Base-by-base conservation (phyloP, 805 yeast genomes). In the Phaffomyces antillensis region DNA sequence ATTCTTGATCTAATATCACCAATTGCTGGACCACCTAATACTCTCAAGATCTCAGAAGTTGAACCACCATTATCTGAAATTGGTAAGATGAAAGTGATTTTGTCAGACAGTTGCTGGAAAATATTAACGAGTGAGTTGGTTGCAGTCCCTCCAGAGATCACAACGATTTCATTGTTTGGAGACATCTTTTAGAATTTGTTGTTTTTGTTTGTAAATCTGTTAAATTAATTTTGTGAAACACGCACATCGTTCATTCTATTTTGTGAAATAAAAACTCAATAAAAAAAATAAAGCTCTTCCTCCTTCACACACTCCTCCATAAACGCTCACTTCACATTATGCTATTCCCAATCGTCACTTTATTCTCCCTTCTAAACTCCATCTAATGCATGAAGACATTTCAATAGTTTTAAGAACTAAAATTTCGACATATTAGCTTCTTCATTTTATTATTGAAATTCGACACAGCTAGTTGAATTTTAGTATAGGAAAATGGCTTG, bases 41-140 rank as follows among this genome's bases (percentile, higher is more conserved):
- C 86, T 13, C 96, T 66, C 7, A 89, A 71, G 23, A 90, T 75
- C 63, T 90, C 97, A 25, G 95, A 83, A 0, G 96, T 87, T 2
- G 96, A 89, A 0, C 97, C 97, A 16, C 98, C 98, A 59, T 90
- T 90, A 61, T 90, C 98, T 40, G 86, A 79, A 15, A 90, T 77
- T 0, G 98, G 98, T 32, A 90, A 64, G 5, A 89, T 73, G 53
- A 84, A 89, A 3, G 83, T 66, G 5, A 85, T 65, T 10, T 52
- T 48, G n/a, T 62, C 48, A 0, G 78, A 60, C 2, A 79, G 52
- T 3, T 61, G 44, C 34, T 72, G 68, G 51, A 86, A 81, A 11
- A 81, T 64, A 2, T 77, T 68, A 0, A 86, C 81, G 7, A 90
- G 65, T 10, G 81, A 80, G 61, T 90, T 90, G 3, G 96, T 84